These are phyloP conservation scores for Aspergillus sclerotiicarbonarius DNA, from an alignment of 495 filamentous ascomycete species.

Conservation along the genomic window DNA sequence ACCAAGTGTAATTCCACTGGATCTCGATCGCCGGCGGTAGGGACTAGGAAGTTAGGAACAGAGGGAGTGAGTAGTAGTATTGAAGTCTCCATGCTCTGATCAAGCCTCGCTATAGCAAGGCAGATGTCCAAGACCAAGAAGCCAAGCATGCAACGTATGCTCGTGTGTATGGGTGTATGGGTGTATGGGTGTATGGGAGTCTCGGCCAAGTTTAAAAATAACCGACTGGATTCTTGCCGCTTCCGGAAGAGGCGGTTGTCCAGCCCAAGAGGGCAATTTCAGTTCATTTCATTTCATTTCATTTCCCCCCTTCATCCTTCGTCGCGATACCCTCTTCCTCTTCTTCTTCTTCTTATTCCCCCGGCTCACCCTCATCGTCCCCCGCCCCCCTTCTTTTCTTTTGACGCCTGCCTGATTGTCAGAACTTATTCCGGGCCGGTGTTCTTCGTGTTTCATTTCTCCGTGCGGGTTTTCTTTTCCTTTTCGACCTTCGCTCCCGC, in stretches of 20 bases:
- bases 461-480: not conserved
- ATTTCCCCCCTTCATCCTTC: not conserved
- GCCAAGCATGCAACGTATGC: too few relatives aligned
- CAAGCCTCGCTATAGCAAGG: too few relatives aligned
- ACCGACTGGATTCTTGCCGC: constrained; percentile 1
- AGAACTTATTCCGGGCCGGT: not conserved
- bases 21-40: too few relatives aligned
- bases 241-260: constrained; percentile 4
- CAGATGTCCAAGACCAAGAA: too few relatives aligned
- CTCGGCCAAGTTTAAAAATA: not conserved
- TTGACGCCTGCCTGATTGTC: not conserved
- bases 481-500: not conserved
- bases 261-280: not conserved
- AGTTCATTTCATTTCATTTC: not conserved
- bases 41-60: too few relatives aligned
- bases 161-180: not conserved
- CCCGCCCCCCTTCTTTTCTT: constrained; percentile 2
- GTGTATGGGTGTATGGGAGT: too few relatives aligned
- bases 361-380: not conserved
- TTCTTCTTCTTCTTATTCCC: not conserved
- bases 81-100: too few relatives aligned
- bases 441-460: not conserved
- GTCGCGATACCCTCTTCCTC: not conserved
- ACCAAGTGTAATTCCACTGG: too few relatives aligned
- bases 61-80: too few relatives aligned